Evolutionary conservation across 169 alveolate genomes (phyloP).

Genomic region (Eimeria mitis): DNA sequence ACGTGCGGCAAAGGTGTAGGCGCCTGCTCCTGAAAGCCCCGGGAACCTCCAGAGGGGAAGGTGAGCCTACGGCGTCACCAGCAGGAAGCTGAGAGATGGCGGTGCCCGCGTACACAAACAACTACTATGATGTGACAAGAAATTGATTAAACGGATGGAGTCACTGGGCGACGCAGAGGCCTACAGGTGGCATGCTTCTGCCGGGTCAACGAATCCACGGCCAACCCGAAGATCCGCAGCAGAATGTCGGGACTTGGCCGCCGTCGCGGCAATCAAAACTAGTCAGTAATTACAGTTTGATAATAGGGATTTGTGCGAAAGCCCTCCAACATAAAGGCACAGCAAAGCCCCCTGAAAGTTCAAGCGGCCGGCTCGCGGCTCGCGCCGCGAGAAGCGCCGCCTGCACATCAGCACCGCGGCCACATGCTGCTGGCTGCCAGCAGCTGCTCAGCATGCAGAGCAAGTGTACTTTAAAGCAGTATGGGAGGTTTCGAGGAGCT

Average conservation of each 20-base stretch:
- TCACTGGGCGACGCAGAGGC: slow-evolving; percentile 76
- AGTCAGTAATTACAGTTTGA: slow-evolving; percentile 59
- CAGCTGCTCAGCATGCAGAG: slow-evolving; percentile 76
- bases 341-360: slow-evolving; percentile 71
- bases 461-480: not conserved
- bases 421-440: slow-evolving; percentile 80
- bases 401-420: slow-evolving; percentile 81
- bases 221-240: slow-evolving; percentile 71
- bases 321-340: slow-evolving; percentile 58
- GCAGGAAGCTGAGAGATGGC: slow-evolving; percentile 72
- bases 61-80: slow-evolving; percentile 52
- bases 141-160: slow-evolving; percentile 69
- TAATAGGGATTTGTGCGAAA: slow-evolving; percentile 41
- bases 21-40: slow-evolving; percentile 38
- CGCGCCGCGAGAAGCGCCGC: slow-evolving; percentile 81
- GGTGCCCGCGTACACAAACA: slow-evolving; percentile 66
- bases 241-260: slow-evolving; percentile 66
- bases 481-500: not conserved
- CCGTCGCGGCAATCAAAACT: slow-evolving; percentile 75
- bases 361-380: slow-evolving; percentile 78
- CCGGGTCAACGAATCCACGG: slow-evolving; percentile 80
- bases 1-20: slow-evolving; percentile 26
- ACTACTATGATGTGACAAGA: slow-evolving; percentile 75
- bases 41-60: slow-evolving; percentile 55
- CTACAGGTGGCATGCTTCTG: slow-evolving; percentile 74